Base-by-base conservation (phyloP, 768 basidiomycete species). In the Tephrocybe sp. region DNA sequence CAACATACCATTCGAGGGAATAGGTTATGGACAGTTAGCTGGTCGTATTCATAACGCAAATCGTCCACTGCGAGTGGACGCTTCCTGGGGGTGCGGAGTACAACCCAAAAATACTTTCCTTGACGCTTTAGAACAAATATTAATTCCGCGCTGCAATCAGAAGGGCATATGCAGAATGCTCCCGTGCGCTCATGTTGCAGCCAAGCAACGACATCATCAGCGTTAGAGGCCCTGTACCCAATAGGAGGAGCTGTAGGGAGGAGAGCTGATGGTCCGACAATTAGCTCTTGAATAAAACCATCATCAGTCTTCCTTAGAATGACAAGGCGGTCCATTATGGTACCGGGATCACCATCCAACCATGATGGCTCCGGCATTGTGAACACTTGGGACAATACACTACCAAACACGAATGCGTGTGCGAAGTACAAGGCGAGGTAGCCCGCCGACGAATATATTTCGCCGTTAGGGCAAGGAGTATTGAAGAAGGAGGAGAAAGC, bases 191-290 rank as follows among this genome's bases (percentile, higher is more conserved):
- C 35, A n/a, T 46, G 44, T 12, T 18, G 24, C 13, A 46, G 5
- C 44, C 44, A 46, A 25, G 44, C 44, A 35, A 45, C 35, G 2
- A 45, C 32, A 25, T 45, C 44, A 15, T 34, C 44, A 16, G 24
- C 1, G 25, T 7, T 48, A 7, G 11, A 21, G 9, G 47, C 47
- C 25, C 16, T 30, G n/a, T 48, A 48, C n/a, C 37, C 47, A 1
- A 48, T 37, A 39, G 47, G 47, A 25, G 47, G 38, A 16, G 47
- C 28, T n/a, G 1, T 25, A 3, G 38, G 38, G n/a, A 39, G 38
- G 13, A 48, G 38, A n/a, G n/a, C 47, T 13, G 38, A 48, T 48
- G 25, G 27, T 30, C 30, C 47, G 9, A 48, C 30, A 16, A 40
- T 7, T 30, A 39, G 9, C 15, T 48, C 47, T 19, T 48, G 38